phyloP scores from a whole-genome alignment of 192 early-diverging fungal genomes.

The Rhizophagus prolifer region DNA sequence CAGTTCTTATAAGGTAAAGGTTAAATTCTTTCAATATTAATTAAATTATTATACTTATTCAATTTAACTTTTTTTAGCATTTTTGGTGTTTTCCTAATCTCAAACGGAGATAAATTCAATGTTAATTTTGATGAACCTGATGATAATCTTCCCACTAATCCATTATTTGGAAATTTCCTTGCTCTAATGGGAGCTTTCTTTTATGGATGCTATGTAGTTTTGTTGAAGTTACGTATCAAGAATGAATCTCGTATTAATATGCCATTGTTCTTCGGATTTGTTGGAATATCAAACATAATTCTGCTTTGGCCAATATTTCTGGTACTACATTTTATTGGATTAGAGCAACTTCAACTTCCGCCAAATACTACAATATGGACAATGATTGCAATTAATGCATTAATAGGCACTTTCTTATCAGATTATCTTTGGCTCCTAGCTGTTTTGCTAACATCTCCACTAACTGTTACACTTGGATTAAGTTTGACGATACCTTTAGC shows the following conservation, averaged over 20 bases:
- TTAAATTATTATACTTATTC: not conserved
- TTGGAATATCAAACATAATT: slow-evolving; percentile 69
- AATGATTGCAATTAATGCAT: slow-evolving; percentile 70
- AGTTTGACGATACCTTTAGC: slow-evolving; percentile 62
- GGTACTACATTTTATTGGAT: slow-evolving; percentile 55
- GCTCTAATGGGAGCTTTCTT: slow-evolving; percentile 72
- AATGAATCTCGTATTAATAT: slow-evolving; percentile 69
- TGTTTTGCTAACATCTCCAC: slow-evolving; percentile 79
- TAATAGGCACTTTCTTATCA: slow-evolving; percentile 77
- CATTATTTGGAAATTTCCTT: slow-evolving; percentile 66
- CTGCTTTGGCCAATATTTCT: slow-evolving; percentile 67
- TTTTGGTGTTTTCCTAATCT: slow-evolving; percentile 64
- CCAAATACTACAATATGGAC: slow-evolving; percentile 48
- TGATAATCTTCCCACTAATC: slow-evolving; percentile 33
- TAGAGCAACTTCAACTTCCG: slow-evolving; percentile 70
- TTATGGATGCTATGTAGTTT: slow-evolving; percentile 74
- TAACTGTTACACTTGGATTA: slow-evolving; percentile 77
- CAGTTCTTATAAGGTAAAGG: slow-evolving; percentile 58
- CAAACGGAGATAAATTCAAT: slow-evolving; percentile 45
- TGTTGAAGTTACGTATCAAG: slow-evolving; percentile 69
- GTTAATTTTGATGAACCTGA: not conserved
- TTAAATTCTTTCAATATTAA: not conserved
- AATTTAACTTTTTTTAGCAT: slow-evolving; percentile 44
- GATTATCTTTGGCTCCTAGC: slow-evolving; percentile 79
- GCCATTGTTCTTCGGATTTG: slow-evolving; percentile 78